Evolutionary conservation across 2,329 filamentous ascomycete genomes (phyloP), one percentile per base, ranked within the genome.

Genomic region (Diaporthe australafricana): DNA sequence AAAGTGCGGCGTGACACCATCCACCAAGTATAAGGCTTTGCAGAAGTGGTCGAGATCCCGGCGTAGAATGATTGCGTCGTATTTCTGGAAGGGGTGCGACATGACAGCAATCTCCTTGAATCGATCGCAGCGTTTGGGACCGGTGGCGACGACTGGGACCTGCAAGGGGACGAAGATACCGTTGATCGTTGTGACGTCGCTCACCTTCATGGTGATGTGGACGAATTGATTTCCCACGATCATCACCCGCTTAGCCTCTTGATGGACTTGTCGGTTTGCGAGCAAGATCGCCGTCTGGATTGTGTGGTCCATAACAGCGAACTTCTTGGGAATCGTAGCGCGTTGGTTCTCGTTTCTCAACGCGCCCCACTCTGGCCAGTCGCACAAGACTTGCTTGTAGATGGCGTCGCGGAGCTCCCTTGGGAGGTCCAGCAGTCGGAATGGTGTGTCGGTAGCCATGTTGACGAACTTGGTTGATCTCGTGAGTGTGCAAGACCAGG

Each of bases 111-210:
- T 17, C 38, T 63, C 12, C 27, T 22, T 32, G 57, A 63, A 62
- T 5, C 17, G 17, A n/a, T 5, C 3, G 3, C 17, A 42, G 2
- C 2, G 22, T 1, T 35, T 17, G 12, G 5, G 42, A 6, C 7
- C 7, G 3, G 57, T 30, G 14, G 40, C 6, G 40, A 63, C 40
- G 5, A 63, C 3, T 5, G 40, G 12, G 2, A 63, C 17, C 27
- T 63, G 11, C 8, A 9, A 35, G 5, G 11, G 40, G 6, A 14
- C 1, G 17, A 63, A 47, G 8, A n/a, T 14, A 5, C 16, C 7
- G 0, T 1, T 0, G 9, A 47, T 5, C 11, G 17, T 8, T 5
- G 1, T 2, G 56, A 1, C 12, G 17, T 25, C 7, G 1, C 40
- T n/a, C 2, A 30, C 11, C 7, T 0, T 12, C 11, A 63, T 48